Conservation (phyloP, 208 protist species). For the Porcisia hertigi region DNA sequence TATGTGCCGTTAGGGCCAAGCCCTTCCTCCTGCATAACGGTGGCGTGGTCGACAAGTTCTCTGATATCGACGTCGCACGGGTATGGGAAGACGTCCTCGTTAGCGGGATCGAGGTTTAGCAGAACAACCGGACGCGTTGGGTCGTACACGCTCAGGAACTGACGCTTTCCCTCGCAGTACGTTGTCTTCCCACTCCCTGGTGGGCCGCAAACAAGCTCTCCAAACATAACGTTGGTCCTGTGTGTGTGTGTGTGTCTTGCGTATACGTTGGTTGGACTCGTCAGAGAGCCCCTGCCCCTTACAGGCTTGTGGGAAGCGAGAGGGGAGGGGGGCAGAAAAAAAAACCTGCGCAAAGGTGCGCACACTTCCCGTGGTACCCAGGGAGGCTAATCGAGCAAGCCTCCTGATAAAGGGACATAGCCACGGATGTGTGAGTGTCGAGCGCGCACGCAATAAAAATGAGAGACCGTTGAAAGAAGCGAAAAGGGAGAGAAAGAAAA, state of each 20-base stretch:
- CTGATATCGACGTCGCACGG: constrained; percentile 93
- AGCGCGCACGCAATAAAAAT: background rate
- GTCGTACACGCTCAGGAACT: constrained; percentile 94
- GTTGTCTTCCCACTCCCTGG: constrained; percentile 96
- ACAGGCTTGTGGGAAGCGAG: background rate
- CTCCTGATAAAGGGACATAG: background rate
- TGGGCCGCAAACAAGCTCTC: constrained; percentile 96
- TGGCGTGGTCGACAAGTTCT: constrained; percentile 90
- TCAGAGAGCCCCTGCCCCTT: background rate
- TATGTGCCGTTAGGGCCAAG: constrained; percentile 98
- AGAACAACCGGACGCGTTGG: constrained; percentile 81
- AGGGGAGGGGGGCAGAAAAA: background rate
- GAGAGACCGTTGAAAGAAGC: too few relatives aligned
- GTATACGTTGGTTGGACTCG: background rate
- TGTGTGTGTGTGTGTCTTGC: background rate
- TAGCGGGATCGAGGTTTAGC: constrained; percentile 99
- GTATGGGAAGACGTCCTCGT: constrained; percentile 95
- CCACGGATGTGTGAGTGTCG: background rate
- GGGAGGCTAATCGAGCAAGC: background rate
- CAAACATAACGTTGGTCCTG: constrained; percentile 95
- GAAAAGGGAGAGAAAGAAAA: too few relatives aligned
- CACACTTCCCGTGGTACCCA: background rate
- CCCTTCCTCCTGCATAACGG: constrained; percentile 91
- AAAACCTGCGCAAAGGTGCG: background rate
- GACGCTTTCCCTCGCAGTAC: constrained; percentile 95